Percentiles rank a stretch among this genome's conserved stretches.
These are phyloP conservation scores for Rhododendron kiyosumense DNA, from an alignment of 148 eudicot genomes.

Conservation along the genomic window DNA sequence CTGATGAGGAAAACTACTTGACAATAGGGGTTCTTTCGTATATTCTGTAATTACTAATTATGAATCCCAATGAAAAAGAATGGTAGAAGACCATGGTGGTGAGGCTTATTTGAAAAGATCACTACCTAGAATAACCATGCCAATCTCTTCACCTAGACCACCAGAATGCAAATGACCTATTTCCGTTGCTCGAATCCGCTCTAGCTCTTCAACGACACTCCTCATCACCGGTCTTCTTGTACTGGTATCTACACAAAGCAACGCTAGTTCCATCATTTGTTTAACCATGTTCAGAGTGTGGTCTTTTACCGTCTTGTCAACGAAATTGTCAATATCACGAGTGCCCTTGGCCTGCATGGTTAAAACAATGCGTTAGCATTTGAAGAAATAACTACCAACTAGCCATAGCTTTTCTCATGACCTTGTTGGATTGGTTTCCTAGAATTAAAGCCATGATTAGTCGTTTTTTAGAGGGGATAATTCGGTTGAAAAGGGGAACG, in stretches of 20 bases:
- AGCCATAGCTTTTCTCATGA: neutral
- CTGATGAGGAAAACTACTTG: neutral
- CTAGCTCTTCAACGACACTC: constrained; percentile 12
- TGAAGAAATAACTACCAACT: neutral
- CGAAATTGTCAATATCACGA: neutral
- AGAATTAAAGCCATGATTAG: neutral
- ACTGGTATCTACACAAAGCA: constrained; percentile 6
- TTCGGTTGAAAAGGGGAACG: neutral
- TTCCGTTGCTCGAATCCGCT: constrained; percentile 6
- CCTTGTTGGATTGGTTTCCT: neutral
- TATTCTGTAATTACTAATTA: neutral
- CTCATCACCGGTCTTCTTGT: constrained; percentile 15
- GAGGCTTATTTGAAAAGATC: constrained; percentile 12
- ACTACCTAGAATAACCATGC: constrained; percentile 14
- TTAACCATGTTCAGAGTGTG: neutral
- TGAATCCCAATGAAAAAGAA: neutral
- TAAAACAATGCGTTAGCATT: neutral
- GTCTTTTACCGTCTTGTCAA: constrained; percentile 15
- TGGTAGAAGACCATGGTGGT: neutral
- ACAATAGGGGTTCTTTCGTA: neutral
- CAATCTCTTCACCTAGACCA: constrained; percentile 10
- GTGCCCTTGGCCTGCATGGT: constrained; percentile 7
- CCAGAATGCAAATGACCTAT: constrained; percentile 13
- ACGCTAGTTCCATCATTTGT: constrained; percentile 11
- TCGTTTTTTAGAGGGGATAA: neutral